Evolutionary conservation across 2,329 filamentous ascomycete genomes (phyloP).

Genomic region (Exophiala mesophila): DNA sequence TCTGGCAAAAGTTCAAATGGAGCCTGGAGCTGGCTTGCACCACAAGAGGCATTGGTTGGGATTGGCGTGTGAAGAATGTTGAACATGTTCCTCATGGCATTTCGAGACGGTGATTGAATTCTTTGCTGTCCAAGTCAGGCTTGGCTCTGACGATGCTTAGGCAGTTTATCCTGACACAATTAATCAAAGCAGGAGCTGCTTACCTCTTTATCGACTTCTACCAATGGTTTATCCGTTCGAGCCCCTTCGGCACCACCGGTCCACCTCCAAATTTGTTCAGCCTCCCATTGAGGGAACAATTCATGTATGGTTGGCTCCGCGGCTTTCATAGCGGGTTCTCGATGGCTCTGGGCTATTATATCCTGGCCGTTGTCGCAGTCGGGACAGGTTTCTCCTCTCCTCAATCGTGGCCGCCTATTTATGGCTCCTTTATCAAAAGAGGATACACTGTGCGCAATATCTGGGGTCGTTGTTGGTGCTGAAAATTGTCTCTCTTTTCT

Average conservation of each 20-base stretch:
- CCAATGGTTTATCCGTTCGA: slow-evolving; percentile 11
- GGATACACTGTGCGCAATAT: slow-evolving; percentile 19
- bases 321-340: slow-evolving; percentile 13
- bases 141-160: slow-evolving; percentile 6
- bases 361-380: slow-evolving; percentile 9
- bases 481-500: background rate
- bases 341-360: slow-evolving; percentile 16
- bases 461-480: slow-evolving; percentile 19
- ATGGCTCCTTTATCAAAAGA: slow-evolving; percentile 16
- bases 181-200: slow-evolving; percentile 9
- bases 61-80: slow-evolving; percentile 43
- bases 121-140: background rate
- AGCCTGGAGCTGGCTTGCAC: slow-evolving; percentile 51
- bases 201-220: slow-evolving; percentile 13
- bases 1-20: slow-evolving; percentile 46
- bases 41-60: slow-evolving; percentile 57
- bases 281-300: slow-evolving; percentile 12
- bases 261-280: slow-evolving; percentile 9
- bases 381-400: slow-evolving; percentile 6
- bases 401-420: slow-evolving; percentile 18
- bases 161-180: slow-evolving; percentile 10
- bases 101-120: slow-evolving; percentile 5
- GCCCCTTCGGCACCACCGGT: slow-evolving; percentile 1
- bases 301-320: slow-evolving; percentile 8
- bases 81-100: slow-evolving; percentile 10